Evolutionary conservation across 768 basidiomycete genomes (phyloP).

Genomic region (Collybiopsis confluens): DNA sequence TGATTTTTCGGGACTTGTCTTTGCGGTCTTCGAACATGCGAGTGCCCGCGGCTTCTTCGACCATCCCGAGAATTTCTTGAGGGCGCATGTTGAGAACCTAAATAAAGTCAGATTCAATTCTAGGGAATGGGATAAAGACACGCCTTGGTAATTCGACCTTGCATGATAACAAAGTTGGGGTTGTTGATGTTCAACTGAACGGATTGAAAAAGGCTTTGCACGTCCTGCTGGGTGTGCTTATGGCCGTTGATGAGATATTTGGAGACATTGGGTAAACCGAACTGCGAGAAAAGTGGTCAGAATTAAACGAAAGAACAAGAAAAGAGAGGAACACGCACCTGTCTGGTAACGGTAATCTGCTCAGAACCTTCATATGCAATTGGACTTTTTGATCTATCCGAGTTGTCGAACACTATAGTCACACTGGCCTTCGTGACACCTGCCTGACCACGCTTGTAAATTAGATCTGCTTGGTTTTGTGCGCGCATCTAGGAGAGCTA

Average conservation of each 20-base stretch:
- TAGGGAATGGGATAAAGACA: not conserved
- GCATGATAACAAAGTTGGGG: slow-evolving; percentile 99
- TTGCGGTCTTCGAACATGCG: slow-evolving; percentile 99
- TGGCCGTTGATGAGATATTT: slow-evolving; percentile 97
- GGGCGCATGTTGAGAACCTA: slow-evolving; percentile 97
- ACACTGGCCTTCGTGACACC: slow-evolving; percentile 97
- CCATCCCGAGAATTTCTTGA: slow-evolving; percentile 95
- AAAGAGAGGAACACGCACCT: slow-evolving; percentile 50
- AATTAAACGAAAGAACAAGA: not conserved
- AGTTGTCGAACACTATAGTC: slow-evolving; percentile 98
- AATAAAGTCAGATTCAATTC: slow-evolving; percentile 1
- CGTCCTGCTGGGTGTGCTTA: slow-evolving; percentile 77
- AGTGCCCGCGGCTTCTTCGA: slow-evolving; percentile 97
- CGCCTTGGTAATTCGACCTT: slow-evolving; percentile 98
- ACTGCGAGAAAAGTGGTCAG: slow-evolving; percentile 43
- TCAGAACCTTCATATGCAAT: slow-evolving; percentile 72
- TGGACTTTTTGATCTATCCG: slow-evolving; percentile 80
- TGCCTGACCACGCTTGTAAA: slow-evolving; percentile 98
- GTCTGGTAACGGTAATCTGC: slow-evolving; percentile 96
- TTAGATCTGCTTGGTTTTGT: slow-evolving; percentile 93
- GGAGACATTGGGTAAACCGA: slow-evolving; percentile 87
- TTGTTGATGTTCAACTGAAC: slow-evolving; percentile 99
- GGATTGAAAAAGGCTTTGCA: slow-evolving; percentile 92
- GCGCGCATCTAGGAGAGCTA: slow-evolving; percentile 71
- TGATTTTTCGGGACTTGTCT: slow-evolving; percentile 93